Conservation (phyloP, 257 asterid species). For the Jasminum sambac region DNA sequence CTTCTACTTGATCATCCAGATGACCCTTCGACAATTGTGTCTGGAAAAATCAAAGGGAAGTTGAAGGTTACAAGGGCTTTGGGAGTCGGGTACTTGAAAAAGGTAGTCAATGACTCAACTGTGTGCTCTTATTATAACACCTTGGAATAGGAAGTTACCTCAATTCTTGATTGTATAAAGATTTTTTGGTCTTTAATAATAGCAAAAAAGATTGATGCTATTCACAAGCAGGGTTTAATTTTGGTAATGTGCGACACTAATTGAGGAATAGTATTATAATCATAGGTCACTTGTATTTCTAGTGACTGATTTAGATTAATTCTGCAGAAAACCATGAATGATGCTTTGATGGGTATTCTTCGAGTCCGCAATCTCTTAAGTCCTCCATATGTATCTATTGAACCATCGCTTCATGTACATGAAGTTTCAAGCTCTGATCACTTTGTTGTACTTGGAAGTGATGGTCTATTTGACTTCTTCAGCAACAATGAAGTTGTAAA, state of each 20-base stretch:
- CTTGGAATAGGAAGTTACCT: background rate
- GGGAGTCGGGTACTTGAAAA: conserved; percentile 97
- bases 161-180: background rate
- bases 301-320: conserved; percentile 8
- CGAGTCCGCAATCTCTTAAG: conserved; percentile 74
- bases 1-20: conserved; percentile 74
- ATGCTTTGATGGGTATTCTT: conserved; percentile 95
- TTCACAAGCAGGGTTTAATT: no score
- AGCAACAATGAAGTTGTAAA: conserved; percentile 78
- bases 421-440: conserved; percentile 70
- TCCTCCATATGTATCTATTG: conserved; percentile 83
- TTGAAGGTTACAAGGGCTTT: conserved; percentile 92
- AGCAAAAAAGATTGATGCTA: background rate
- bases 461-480: conserved; percentile 93
- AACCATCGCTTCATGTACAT: conserved; percentile 69
- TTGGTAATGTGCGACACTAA: no score
- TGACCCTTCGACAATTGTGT: conserved; percentile 58
- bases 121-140: background rate
- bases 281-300: background rate
- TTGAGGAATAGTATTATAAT: background rate
- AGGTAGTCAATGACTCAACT: conserved; percentile 52
- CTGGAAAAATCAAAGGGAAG: conserved; percentile 86
- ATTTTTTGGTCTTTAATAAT: background rate
- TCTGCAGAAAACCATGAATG: conserved; percentile 82
- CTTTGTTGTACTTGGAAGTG: conserved; percentile 92